A percentile compares a stretch with the other conserved stretches of the same genome.
These are phyloP conservation scores for Cutaneotrichosporon dermatis DNA, from an alignment of 1,284 basidiomycete species.

Conservation along the genomic window DNA sequence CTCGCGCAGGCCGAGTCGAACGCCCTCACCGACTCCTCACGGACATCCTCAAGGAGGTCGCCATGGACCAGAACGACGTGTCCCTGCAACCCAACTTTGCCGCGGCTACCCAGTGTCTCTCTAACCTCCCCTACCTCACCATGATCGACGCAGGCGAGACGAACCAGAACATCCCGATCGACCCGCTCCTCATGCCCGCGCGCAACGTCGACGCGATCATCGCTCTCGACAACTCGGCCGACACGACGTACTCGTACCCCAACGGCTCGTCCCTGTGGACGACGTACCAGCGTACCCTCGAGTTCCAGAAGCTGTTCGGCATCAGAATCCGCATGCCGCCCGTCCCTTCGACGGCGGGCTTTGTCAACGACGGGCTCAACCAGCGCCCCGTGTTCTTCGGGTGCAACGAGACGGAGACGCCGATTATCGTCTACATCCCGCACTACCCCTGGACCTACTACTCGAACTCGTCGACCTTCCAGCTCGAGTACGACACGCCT, in stretches of 20 bases:
- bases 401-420: conserved; percentile 47
- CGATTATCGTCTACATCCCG: conserved; percentile 51
- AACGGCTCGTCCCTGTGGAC: conserved; percentile 52
- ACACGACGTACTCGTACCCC: conserved; percentile 53
- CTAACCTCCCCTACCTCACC: conserved; percentile 41
- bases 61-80: conserved; percentile 48
- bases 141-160: conserved; percentile 53
- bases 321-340: conserved; percentile 46
- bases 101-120: conserved; percentile 36
- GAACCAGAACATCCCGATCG: conserved; percentile 53
- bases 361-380: conserved; percentile 55
- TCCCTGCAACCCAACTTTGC: conserved; percentile 47
- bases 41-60: conserved; percentile 27
- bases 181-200: conserved; percentile 53
- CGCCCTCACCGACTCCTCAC: conserved; percentile 22
- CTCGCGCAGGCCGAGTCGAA: conserved; percentile 34
- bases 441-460: conserved; percentile 51
- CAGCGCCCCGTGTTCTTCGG: conserved; percentile 51
- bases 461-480: conserved; percentile 47
- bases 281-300: conserved; percentile 33
- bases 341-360: conserved; percentile 52
- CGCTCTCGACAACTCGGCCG: conserved; percentile 55
- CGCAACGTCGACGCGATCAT: conserved; percentile 54
- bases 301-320: conserved; percentile 29
- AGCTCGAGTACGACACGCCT: conserved; percentile 47